Evolutionary conservation across 1,139 yeast genomes (phyloP).

Genomic region (Scheffersomyces segobiensis): DNA sequence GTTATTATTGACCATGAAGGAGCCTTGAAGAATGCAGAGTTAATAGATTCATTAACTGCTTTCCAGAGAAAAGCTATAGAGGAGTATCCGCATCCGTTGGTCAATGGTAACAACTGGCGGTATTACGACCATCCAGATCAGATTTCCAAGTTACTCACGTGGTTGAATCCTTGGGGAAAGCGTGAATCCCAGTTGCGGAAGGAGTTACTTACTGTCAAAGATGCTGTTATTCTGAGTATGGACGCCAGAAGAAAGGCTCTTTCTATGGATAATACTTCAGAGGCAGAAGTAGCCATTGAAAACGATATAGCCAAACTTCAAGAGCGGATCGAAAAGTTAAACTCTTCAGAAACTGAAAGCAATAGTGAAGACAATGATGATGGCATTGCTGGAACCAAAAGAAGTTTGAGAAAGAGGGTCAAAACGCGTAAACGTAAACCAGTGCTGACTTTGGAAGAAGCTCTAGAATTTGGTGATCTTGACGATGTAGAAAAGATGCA

Average conservation of each 20-base stretch:
- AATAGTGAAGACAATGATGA: slow-evolving; percentile 21
- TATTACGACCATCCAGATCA: slow-evolving; percentile 65
- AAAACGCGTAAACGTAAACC: slow-evolving; percentile 25
- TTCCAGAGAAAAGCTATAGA: slow-evolving; percentile 67
- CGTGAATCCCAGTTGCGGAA: slow-evolving; percentile 70
- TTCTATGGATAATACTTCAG: slow-evolving; percentile 39
- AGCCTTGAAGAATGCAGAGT: slow-evolving; percentile 25
- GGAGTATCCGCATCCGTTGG: slow-evolving; percentile 58
- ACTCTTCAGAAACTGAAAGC: slow-evolving; percentile 20
- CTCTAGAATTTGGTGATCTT: slow-evolving; percentile 27
- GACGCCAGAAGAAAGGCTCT: slow-evolving; percentile 58
- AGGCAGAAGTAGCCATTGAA: slow-evolving; percentile 40
- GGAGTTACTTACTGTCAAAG: slow-evolving; percentile 58
- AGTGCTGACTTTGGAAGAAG: slow-evolving; percentile 24
- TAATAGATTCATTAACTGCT: slow-evolving; percentile 35
- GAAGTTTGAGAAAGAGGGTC: slow-evolving; percentile 12
- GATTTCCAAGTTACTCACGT: slow-evolving; percentile 53
- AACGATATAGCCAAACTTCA: slow-evolving; percentile 8
- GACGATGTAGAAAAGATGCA: slow-evolving; percentile 31
- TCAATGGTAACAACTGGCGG: slow-evolving; percentile 64
- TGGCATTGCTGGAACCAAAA: slow-evolving; percentile 16
- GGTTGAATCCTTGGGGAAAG: slow-evolving; percentile 77
- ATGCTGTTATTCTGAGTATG: slow-evolving; percentile 57
- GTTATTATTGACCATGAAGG: slow-evolving; percentile 47
- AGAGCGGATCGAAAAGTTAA: slow-evolving; percentile 20